These are phyloP conservation scores for Candida buenavistaensis DNA, from an alignment of 1,139 yeast genomes.

Conservation along the genomic window DNA sequence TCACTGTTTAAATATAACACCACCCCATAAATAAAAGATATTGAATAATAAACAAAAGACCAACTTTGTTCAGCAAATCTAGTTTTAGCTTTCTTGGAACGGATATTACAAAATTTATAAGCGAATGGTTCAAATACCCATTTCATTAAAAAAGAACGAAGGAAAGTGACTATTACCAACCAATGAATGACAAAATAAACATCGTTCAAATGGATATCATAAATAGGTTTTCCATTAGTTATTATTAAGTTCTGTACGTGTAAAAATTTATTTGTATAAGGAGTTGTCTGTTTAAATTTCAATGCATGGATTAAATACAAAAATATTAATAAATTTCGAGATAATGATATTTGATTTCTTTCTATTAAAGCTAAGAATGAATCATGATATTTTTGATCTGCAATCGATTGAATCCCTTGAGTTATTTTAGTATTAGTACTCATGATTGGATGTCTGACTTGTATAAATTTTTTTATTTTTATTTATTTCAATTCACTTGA, in stretches of 20 bases:
- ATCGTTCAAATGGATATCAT: slow-evolving; percentile 62
- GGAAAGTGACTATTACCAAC: slow-evolving; percentile 56
- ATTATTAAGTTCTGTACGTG: slow-evolving; percentile 41
- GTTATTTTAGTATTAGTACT: neutral
- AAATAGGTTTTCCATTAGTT: slow-evolving; percentile 24
- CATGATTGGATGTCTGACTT: neutral
- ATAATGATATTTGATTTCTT: slow-evolving; percentile 40
- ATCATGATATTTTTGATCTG: slow-evolving; percentile 18
- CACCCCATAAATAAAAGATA: slow-evolving; percentile 59
- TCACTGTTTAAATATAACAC: slow-evolving; percentile 57
- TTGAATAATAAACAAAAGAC: slow-evolving; percentile 62
- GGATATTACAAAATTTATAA: slow-evolving; percentile 40
- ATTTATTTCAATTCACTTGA: too few species aligned
- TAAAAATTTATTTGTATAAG: slow-evolving; percentile 44
- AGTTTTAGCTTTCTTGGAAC: slow-evolving; percentile 49
- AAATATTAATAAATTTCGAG: slow-evolving; percentile 28
- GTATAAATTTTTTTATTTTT: too few species aligned
- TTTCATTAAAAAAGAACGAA: slow-evolving; percentile 62
- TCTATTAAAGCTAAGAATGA: slow-evolving; percentile 34
- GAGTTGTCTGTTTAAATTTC: slow-evolving; percentile 19
- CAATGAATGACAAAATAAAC: slow-evolving; percentile 54
- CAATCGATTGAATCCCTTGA: neutral
- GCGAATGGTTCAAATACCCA: slow-evolving; percentile 63
- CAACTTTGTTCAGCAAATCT: slow-evolving; percentile 90
- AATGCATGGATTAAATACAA: slow-evolving; percentile 29